phyloP scores from a whole-genome alignment of 2,329 filamentous ascomycete genomes.

The Colletotrichum somersetense region DNA sequence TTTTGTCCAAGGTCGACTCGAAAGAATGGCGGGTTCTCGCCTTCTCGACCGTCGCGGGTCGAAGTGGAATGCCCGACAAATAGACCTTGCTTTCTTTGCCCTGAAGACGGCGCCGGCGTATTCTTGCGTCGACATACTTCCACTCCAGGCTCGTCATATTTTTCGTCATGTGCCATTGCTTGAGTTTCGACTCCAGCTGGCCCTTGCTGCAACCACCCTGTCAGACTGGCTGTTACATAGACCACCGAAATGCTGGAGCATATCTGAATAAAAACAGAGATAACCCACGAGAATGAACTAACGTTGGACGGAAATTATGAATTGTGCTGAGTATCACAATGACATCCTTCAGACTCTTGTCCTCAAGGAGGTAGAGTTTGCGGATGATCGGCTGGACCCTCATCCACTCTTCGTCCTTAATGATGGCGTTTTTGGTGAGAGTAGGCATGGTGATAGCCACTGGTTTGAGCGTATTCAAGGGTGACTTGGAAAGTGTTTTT shows the following conservation, averaged over 20 bases:
- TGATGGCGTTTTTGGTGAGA: neutral
- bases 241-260: neutral
- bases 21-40: conserved; percentile 4
- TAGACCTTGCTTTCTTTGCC: conserved; percentile 9
- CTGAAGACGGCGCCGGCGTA: neutral
- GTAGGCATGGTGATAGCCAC: neutral
- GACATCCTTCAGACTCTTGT: neutral
- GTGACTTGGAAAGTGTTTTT: neutral
- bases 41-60: accelerated
- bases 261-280: too few species aligned
- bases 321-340: neutral
- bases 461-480: too few species aligned
- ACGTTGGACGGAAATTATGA: conserved; percentile 2
- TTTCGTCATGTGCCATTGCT: conserved; percentile 20
- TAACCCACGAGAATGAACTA: neutral
- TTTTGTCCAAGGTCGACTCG: neutral
- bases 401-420: neutral
- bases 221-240: neutral
- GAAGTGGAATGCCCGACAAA: neutral
- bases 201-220: neutral
- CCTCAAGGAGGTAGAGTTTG: neutral
- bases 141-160: conserved; percentile 2
- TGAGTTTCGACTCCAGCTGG: conserved; percentile 10
- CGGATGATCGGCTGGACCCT: neutral
- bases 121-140: neutral